Conservation (phyloP, 345 rosid genomes). For the Sisymbrium irio region DNA sequence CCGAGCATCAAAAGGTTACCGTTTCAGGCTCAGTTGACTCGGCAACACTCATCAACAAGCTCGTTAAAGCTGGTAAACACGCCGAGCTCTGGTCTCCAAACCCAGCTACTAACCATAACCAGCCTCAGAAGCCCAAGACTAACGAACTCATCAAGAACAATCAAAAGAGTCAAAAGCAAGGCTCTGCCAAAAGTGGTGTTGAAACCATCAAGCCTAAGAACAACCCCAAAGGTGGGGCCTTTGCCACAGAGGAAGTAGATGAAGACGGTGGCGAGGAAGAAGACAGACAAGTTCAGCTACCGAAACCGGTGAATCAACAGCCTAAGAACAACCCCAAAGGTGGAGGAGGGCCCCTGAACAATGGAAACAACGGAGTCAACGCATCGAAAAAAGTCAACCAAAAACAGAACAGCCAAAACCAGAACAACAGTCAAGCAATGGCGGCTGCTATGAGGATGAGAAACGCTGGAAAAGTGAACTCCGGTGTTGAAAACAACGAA, state of each 20-base stretch:
- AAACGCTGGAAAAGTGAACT: constrained; percentile 33
- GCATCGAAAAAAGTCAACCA: constrained; percentile 52
- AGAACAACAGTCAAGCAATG: constrained; percentile 50
- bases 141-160: constrained; percentile 43
- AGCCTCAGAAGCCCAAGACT: constrained; percentile 42
- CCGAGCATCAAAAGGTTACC: constrained; percentile 75
- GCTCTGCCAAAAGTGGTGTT: constrained; percentile 33
- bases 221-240: constrained; percentile 31
- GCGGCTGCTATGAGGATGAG: constrained; percentile 51
- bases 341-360: constrained; percentile 32
- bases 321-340: constrained; percentile 39
- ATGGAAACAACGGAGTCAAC: constrained; percentile 41
- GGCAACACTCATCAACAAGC: constrained; percentile 64
- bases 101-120: constrained; percentile 45
- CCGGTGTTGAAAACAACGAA: constrained; percentile 44
- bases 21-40: constrained; percentile 67
- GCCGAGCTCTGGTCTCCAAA: constrained; percentile 75
- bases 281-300: constrained; percentile 39
- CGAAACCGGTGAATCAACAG: constrained; percentile 40
- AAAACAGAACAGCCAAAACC: constrained; percentile 46
- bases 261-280: constrained; percentile 41
- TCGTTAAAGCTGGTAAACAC: constrained; percentile 65
- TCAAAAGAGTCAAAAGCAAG: constrained; percentile 54
- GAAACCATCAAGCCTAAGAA: constrained; percentile 54
- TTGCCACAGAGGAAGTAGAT: constrained; percentile 46